A percentile compares a stretch with the other conserved stretches of the same genome.
Evolutionary conservation across 331 rosid genomes (phyloP).

Genomic region (Saraca asoca): DNA sequence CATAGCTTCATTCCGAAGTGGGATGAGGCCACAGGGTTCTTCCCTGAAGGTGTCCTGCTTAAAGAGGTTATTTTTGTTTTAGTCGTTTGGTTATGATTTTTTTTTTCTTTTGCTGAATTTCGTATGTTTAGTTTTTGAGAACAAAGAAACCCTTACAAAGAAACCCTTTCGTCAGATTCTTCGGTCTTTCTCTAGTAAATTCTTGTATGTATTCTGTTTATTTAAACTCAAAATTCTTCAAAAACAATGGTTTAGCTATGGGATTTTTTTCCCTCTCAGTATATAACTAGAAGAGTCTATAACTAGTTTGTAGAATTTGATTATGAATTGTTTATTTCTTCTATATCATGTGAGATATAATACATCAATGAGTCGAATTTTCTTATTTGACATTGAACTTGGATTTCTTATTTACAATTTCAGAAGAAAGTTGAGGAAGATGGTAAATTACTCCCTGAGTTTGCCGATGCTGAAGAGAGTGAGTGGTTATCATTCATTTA

Average conservation of each 20-base stretch:
- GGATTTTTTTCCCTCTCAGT: background rate
- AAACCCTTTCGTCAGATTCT: too few species aligned
- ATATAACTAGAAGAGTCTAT: too few species aligned
- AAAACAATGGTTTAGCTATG: constrained; percentile 25
- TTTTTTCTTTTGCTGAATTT: constrained; percentile 12
- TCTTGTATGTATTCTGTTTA: constrained; percentile 14
- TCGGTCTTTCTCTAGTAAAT: constrained; percentile 8
- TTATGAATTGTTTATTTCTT: background rate
- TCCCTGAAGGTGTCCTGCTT: constrained; percentile 91
- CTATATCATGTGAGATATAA: background rate
- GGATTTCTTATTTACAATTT: constrained; percentile 35
- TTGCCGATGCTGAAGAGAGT: constrained; percentile 84
- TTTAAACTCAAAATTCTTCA: constrained; percentile 19
- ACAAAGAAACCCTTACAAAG: background rate
- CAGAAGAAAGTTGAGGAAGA: constrained; percentile 78
- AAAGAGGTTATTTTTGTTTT: constrained; percentile 58
- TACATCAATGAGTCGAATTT: background rate
- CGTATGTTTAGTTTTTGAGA: background rate
- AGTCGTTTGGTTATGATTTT: background rate
- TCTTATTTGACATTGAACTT: constrained; percentile 27
- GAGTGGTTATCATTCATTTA: constrained; percentile 32
- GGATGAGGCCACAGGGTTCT: constrained; percentile 68
- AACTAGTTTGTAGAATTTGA: constrained; percentile 10
- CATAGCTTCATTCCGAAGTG: constrained; percentile 65
- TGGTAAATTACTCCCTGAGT: constrained; percentile 75